Evolutionary conservation across 2,329 filamentous ascomycete genomes (phyloP).

Genomic region (Curvularia lunata): DNA sequence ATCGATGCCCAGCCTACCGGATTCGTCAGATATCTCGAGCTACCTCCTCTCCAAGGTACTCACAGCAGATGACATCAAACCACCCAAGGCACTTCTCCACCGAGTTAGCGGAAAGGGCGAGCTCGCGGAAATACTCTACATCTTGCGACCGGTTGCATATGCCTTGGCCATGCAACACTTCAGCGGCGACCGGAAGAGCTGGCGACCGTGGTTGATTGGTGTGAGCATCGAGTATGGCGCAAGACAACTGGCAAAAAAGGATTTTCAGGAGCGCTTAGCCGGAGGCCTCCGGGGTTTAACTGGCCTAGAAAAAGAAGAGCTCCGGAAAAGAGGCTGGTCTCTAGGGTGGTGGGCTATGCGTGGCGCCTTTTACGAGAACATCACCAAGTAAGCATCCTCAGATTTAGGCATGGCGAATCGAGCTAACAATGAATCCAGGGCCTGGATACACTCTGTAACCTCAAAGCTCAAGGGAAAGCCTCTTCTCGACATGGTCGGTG

Average conservation of each 20-base stretch:
- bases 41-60: constrained; percentile 91
- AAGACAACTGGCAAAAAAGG: constrained; percentile 77
- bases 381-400: constrained; percentile 69
- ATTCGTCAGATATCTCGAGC: constrained; percentile 78
- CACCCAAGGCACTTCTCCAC: constrained; percentile 84
- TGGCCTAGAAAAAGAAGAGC: constrained; percentile 85
- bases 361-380: constrained; percentile 93
- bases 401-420: too few relatives aligned
- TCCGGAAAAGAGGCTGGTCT: constrained; percentile 84
- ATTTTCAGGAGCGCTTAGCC: constrained; percentile 67
- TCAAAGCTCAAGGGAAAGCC: constrained; percentile 73
- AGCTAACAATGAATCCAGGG: constrained; percentile 48
- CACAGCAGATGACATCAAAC: constrained; percentile 95
- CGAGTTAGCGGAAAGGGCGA: constrained; percentile 75
- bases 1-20: constrained; percentile 81
- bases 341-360: constrained; percentile 97
- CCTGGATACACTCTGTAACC: constrained; percentile 72
- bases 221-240: constrained; percentile 85
- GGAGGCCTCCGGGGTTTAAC: constrained; percentile 79
- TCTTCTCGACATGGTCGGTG: constrained; percentile 79
- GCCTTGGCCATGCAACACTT: constrained; percentile 79
- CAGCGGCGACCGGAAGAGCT: constrained; percentile 75
- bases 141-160: constrained; percentile 86
- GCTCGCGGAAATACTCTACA: constrained; percentile 88
- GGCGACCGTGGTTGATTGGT: constrained; percentile 91